These are phyloP conservation scores for Allantophomopsis lycopodina DNA, from an alignment of 2,329 filamentous ascomycete genomes.

Conservation along the genomic window DNA sequence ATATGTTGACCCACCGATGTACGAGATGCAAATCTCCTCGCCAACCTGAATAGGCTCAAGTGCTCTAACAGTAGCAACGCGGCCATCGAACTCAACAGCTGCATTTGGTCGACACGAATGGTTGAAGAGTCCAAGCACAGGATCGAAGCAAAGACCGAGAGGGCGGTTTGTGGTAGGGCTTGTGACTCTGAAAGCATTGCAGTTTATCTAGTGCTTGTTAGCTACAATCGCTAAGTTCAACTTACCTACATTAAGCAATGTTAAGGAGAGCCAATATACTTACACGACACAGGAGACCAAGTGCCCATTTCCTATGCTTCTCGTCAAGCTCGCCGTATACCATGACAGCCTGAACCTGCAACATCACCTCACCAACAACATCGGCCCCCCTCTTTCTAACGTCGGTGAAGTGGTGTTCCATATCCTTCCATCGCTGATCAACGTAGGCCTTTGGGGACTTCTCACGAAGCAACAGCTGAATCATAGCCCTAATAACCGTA, in stretches of 20 bases:
- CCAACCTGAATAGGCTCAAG: neutral
- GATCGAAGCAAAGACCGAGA: constrained; percentile 4
- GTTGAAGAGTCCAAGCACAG: constrained; percentile 2
- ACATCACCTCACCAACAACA: neutral
- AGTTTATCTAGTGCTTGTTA: constrained; percentile 2
- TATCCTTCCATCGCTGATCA: neutral
- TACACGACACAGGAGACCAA: neutral
- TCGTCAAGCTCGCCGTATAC: neutral
- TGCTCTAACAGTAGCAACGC: neutral
- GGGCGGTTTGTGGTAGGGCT: neutral
- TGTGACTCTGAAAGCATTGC: constrained; percentile 2
- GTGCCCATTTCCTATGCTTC: neutral
- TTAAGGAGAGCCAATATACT: neutral
- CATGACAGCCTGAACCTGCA: neutral
- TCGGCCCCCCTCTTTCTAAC: neutral
- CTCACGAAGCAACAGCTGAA: neutral
- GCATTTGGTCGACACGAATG: constrained; percentile 4
- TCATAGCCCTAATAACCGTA: neutral
- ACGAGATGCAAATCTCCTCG: constrained; percentile 1
- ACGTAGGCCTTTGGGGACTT: neutral
- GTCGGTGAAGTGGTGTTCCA: neutral
- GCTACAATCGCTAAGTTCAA: neutral
- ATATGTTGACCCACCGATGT: constrained; percentile 1
- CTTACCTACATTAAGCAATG: neutral
- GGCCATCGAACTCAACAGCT: constrained; percentile 1